Evolutionary conservation across 306 rosid species (phyloP).

Genomic region (Medicago lupulina): DNA sequence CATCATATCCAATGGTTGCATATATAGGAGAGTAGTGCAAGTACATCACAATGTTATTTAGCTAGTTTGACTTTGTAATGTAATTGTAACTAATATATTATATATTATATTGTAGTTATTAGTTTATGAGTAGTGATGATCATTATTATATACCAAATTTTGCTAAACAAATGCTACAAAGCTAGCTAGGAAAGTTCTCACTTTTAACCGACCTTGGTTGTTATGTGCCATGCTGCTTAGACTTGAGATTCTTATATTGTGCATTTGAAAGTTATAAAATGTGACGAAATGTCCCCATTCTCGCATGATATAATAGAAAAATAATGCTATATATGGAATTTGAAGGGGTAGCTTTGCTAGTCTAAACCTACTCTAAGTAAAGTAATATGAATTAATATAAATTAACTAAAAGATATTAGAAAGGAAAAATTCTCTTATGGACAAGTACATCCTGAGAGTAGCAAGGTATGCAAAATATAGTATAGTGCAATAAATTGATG

Average conservation of each 20-base stretch:
- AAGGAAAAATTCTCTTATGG: slow-evolving; percentile 43
- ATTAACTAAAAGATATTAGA: slow-evolving; percentile 47
- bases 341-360: slow-evolving; percentile 47
- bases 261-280: slow-evolving; percentile 40
- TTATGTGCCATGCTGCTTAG: slow-evolving; percentile 46
- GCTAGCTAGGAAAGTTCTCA: slow-evolving; percentile 35
- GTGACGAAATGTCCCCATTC: slow-evolving; percentile 47
- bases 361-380: slow-evolving; percentile 38
- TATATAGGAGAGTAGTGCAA: slow-evolving; percentile 10
- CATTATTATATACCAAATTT: slow-evolving; percentile 13
- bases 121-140: slow-evolving; percentile 10
- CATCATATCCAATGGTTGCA: slow-evolving; percentile 32
- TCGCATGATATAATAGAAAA: slow-evolving; percentile 23
- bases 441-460: slow-evolving; percentile 49
- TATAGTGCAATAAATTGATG: slow-evolving; percentile 53
- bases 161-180: slow-evolving; percentile 27
- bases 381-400: slow-evolving; percentile 37
- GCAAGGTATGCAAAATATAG: slow-evolving; percentile 53
- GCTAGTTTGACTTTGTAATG: slow-evolving; percentile 43
- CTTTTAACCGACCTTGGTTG: slow-evolving; percentile 42
- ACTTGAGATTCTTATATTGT: slow-evolving; percentile 17
- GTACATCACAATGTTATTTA: background rate
- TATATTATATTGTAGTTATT: background rate
- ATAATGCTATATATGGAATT: slow-evolving; percentile 43
- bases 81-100: background rate